Evolutionary conservation across 208 protist species (phyloP), one percentile per base, ranked within the genome.

Genomic region (Angomonas deanei): DNA sequence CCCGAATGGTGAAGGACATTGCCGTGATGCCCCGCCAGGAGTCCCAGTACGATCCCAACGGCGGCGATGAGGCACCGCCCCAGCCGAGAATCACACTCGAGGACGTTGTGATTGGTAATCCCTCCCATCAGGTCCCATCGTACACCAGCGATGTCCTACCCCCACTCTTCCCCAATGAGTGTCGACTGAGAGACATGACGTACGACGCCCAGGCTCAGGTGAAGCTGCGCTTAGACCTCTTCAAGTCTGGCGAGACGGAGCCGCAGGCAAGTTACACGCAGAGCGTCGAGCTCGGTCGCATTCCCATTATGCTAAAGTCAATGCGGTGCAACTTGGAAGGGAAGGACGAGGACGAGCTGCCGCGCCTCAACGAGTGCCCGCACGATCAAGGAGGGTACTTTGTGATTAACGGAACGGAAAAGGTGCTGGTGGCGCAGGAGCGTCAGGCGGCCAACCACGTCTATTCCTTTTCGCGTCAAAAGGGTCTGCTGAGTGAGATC

Each of bases 371-470:
- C 31, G 99, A 99, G 82, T 99, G 99, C 82, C 94, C 97, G 28
- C 70, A 99, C 52, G 99, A 99, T 69, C 97, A 98, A 8, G 98
- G 97, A 31, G 98, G 99, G 21, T 99, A 99, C 84, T 99, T 99
- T 70, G 87, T 99, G 42, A 92, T 99, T 48, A 98, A 98, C 68
- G 99, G 99, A 33, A 94, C 94, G 13, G 99, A 99, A 71, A 99
- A 99, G 81, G 98, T 99, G 6, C 77, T 97, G 50, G 75, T 98
- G 3, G 91, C 97, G 30, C 95, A 98, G 63, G 94, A 98, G 75
- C 89, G 96, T 39, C 85, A 99, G 47, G 93, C 93, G 15, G 99
- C 99, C 62, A 99, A 99, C 76, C 82, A 98, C 63, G 98, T 99
- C 61, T 94, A 94, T 68, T 87, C 84, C 55, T 99, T 98, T 65